These are phyloP conservation scores for Lactarius deliciosus DNA, from an alignment of 768 basidiomycete species.

Conservation along the genomic window DNA sequence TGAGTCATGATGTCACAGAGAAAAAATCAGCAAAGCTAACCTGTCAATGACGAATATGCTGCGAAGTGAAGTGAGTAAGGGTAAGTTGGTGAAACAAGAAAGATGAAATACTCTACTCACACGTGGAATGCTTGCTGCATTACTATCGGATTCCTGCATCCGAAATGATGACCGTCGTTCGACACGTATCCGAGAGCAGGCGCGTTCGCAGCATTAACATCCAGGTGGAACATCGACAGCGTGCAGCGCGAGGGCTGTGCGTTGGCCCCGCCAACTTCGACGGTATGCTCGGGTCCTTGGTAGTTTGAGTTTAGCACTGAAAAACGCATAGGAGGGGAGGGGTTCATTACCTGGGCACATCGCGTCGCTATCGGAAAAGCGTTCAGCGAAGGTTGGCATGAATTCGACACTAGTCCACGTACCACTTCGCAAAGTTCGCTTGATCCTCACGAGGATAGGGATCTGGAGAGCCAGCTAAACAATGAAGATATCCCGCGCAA, in stretches of 20 bases:
- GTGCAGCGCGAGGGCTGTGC: constrained; percentile 54
- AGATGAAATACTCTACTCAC: constrained; percentile 37
- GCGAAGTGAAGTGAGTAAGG: background rate
- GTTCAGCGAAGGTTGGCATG: background rate
- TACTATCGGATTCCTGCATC: constrained; percentile 52
- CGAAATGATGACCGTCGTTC: constrained; percentile 53
- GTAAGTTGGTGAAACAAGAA: background rate
- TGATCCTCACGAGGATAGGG: constrained; percentile 59
- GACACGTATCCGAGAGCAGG: constrained; percentile 48
- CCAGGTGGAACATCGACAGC: constrained; percentile 52
- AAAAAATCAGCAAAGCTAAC: constrained; percentile 30
- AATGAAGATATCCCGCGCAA: background rate
- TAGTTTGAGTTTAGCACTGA: background rate
- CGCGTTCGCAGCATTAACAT: constrained; percentile 32
- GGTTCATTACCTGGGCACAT: constrained; percentile 47
- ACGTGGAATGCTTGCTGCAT: constrained; percentile 60
- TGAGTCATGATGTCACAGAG: background rate
- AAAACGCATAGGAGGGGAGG: background rate
- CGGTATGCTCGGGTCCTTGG: constrained; percentile 50
- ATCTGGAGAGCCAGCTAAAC: constrained; percentile 37
- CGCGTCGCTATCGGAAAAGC: constrained; percentile 40
- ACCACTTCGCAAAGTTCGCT: constrained; percentile 39
- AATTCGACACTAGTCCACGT: constrained; percentile 45
- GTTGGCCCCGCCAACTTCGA: constrained; percentile 37
- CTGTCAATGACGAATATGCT: constrained; percentile 56